phyloP scores from a whole-genome alignment of 208 protist genomes.

The Leishmania lainsoni region DNA sequence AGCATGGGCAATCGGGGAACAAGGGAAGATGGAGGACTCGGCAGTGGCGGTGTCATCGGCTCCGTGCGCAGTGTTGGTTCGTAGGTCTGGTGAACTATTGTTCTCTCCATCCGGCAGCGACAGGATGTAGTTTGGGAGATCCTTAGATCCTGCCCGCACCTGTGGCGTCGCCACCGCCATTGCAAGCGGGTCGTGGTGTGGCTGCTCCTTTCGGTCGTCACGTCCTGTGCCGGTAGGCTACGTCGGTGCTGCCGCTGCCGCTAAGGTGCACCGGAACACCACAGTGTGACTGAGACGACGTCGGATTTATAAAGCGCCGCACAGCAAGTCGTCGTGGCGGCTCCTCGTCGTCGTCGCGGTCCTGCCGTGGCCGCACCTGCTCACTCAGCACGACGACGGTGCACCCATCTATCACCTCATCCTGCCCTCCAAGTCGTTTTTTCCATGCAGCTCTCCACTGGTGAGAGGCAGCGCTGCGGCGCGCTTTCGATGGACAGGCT shows the following conservation, averaged over 20 bases:
- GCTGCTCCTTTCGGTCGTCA: constrained; percentile 1
- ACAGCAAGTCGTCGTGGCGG: constrained; percentile 3
- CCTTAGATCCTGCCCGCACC: not conserved
- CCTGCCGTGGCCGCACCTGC: not conserved
- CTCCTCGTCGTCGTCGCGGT: not conserved
- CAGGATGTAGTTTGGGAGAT: not conserved
- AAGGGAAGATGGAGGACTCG: constrained; percentile 12
- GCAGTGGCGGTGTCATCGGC: not conserved
- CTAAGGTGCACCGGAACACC: not conserved
- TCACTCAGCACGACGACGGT: not conserved
- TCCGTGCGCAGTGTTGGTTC: not conserved
- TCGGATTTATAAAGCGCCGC: constrained; percentile 12
- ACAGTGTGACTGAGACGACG: not conserved
- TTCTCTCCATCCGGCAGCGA: not conserved
- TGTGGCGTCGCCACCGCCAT: not conserved
- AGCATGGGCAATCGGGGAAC: constrained; percentile 14
- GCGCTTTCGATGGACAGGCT: constrained; percentile 41
- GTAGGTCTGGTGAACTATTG: not conserved
- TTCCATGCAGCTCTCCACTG: constrained; percentile 34
- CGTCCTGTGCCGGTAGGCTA: not conserved
- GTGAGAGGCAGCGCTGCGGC: constrained; percentile 8
- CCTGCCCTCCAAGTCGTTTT: constrained; percentile 33
- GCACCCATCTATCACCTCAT: constrained; percentile 1
- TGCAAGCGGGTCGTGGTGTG: constrained; percentile 14
- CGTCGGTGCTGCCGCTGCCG: not conserved